Base-by-base conservation (phyloP, 768 basidiomycete species). In the Lepiota brunneoincarnata region DNA sequence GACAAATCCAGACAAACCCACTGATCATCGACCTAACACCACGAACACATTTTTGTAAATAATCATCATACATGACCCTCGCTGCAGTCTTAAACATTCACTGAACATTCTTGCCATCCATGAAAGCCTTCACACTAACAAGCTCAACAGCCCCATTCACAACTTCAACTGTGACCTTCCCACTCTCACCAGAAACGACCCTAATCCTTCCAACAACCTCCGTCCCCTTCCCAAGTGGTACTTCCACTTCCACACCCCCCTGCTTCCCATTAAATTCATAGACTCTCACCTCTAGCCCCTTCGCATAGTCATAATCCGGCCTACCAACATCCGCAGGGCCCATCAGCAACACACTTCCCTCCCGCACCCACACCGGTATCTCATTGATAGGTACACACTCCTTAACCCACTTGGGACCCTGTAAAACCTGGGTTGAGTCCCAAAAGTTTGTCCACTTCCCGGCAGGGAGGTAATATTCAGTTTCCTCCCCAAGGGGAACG, bases 361-460 rank as follows among this genome's bases (percentile, higher is more conserved):
- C 77, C 35, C 82, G 75, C 35, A 88, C 79, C 79, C 80, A 89
- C 24, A 89, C 80, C 14, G 86, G 86, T 36, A 89, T 75, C 52
- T 79, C 76, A 60, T 84, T 78, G 36, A 87, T 66, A 21, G 83
- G 77, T n/a, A 86, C 81, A 51, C 77, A 69, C 59, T 84, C 82
- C 48, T 76, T 77, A 55, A 88, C 69, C 86, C 86, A 89, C 15
- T 60, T 58, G 0, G 86, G 87, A 0, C 87, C 87, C 45, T 72
- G 65, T 23, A 83, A 59, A n/a, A 73, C 75, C 41, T 81, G 75
- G 37, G 72, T 69, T 1, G 79, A 75, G 63, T 84, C 71, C 67
- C 73, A 85, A 63, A 81, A 80, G 39, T 78, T 78, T 6, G 82
- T 84, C 83, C 84, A 84, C 31, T 71, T 71, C 15, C 83, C 84